Evolutionary conservation across 306 rosid species (phyloP).

Genomic region (Citrullus colocynthis): DNA sequence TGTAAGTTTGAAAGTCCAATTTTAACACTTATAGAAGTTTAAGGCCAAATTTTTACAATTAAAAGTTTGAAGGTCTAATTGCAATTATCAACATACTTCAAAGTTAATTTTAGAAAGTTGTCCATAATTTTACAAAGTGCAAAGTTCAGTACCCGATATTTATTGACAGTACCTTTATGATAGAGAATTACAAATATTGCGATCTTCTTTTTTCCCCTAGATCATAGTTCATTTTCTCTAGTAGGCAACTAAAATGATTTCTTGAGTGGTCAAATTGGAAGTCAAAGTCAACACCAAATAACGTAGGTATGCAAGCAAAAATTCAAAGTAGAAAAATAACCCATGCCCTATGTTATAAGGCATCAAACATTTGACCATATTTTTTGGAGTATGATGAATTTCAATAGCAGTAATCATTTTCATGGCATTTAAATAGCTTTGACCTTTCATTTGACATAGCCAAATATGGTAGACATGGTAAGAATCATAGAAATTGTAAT

Average conservation of each 20-base stretch:
- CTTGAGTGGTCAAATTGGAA: not conserved
- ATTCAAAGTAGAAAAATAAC: not conserved
- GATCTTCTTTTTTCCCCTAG: not conserved
- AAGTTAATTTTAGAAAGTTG: too few relatives aligned
- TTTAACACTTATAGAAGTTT: too few relatives aligned
- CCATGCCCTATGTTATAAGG: not conserved
- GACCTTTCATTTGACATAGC: not conserved
- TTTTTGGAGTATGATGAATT: not conserved
- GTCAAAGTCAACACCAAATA: not conserved
- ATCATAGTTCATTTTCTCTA: not conserved
- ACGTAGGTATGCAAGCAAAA: not conserved
- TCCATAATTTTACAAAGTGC: not conserved
- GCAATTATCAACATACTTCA: too few relatives aligned
- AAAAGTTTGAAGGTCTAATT: too few relatives aligned
- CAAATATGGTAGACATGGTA: too few relatives aligned
- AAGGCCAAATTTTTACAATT: too few relatives aligned
- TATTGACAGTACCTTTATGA: not conserved
- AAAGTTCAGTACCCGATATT: not conserved
- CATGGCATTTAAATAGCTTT: not conserved
- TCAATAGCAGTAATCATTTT: not conserved
- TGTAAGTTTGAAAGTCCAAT: too few relatives aligned
- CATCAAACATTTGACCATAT: slow-evolving; percentile 3
- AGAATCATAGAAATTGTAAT: not conserved
- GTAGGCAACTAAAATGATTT: not conserved
- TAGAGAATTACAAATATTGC: not conserved